These are phyloP conservation scores for Cystobasidiaceae sp. DNA, from an alignment of 1,284 basidiomycete genomes.

Conservation along the genomic window DNA sequence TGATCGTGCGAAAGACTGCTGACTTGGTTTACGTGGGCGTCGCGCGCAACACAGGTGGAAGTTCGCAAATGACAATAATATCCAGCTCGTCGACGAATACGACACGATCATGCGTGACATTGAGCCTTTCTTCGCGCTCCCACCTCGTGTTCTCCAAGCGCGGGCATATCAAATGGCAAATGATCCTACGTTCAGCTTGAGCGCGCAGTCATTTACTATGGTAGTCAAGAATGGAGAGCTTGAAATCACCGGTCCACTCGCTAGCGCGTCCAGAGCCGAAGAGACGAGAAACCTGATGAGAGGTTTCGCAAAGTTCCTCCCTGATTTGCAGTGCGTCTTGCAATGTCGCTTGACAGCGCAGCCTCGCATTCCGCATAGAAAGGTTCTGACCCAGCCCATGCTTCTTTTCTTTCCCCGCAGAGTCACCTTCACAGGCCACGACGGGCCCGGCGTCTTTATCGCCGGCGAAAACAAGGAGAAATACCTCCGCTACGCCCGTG, in stretches of 20 bases:
- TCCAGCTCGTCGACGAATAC: conserved; percentile 45
- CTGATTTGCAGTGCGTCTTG: conserved; percentile 38
- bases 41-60: conserved; percentile 40
- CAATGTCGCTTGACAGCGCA: no score
- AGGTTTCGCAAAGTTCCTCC: neutral
- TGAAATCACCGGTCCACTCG: conserved; percentile 32
- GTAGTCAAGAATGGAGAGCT: conserved; percentile 32
- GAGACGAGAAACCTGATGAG: conserved; percentile 12
- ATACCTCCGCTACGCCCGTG: conserved; percentile 47
- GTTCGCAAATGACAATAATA: conserved; percentile 40
- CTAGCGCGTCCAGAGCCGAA: neutral
- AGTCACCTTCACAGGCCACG: conserved; percentile 51
- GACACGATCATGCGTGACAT: conserved; percentile 44
- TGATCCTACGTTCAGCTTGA: no score
- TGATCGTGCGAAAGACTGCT: neutral
- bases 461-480: conserved; percentile 47
- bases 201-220: conserved; percentile 40
- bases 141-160: conserved; percentile 33
- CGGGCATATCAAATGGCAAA: conserved; percentile 30
- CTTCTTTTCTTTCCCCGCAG: conserved; percentile 43
- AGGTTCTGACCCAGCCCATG: conserved; percentile 41
- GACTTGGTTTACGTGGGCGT: neutral
- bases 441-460: conserved; percentile 51
- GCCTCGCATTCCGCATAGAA: no score
- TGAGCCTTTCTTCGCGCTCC: conserved; percentile 42